phyloP scores from a whole-genome alignment of 495 filamentous ascomycete genomes.

The Tuber magnatum region DNA sequence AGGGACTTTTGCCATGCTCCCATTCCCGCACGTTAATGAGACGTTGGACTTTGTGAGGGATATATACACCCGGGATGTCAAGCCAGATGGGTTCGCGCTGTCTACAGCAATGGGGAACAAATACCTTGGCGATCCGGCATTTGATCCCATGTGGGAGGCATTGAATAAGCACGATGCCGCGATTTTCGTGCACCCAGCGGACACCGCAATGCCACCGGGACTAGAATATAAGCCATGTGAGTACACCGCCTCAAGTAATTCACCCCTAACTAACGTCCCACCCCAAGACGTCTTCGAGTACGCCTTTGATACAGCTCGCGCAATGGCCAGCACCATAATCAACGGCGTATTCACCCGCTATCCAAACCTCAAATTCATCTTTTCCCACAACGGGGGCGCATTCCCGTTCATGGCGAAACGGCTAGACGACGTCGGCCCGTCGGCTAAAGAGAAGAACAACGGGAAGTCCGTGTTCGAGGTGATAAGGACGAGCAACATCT shows the following conservation, averaged over 20 bases:
- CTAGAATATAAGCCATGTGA: not conserved
- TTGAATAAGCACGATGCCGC: not conserved
- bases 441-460: not conserved
- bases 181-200: not conserved
- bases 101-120: not conserved
- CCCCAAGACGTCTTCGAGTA: not conserved
- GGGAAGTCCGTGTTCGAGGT: not conserved
- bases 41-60: not conserved
- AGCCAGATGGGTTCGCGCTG: not conserved
- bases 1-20: not conserved
- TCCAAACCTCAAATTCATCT: not conserved
- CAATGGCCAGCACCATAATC: not conserved
- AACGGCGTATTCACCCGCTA: slow-evolving; percentile 1
- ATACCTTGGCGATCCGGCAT: not conserved
- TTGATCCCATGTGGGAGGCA: not conserved
- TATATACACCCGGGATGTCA: not conserved
- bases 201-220: not conserved
- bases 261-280: not conserved
- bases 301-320: not conserved
- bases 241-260: not conserved
- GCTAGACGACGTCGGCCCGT: not conserved
- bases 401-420: not conserved
- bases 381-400: not conserved
- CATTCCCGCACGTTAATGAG: not conserved
- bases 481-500: not conserved